Base-by-base conservation (phyloP, 768 basidiomycete genomes). In the Podaxis sp. region DNA sequence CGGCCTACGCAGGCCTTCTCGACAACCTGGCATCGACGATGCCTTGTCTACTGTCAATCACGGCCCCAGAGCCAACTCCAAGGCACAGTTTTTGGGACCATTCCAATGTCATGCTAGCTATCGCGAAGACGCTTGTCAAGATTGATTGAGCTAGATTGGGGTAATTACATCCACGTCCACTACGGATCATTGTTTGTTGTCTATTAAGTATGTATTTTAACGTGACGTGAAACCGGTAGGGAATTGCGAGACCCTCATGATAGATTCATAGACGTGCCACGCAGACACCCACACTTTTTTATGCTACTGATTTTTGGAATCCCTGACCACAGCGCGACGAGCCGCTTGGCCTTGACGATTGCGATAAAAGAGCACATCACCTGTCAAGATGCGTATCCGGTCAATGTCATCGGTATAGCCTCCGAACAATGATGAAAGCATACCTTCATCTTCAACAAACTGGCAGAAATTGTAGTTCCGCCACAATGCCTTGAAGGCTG, bases 361-460 rank as follows among this genome's bases (percentile, higher is more conserved):
- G 54, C 79, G 76, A 68, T 81, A 82, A 69, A 82, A 82, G 17
- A 82, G 63, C 8, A 82, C 71, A 52, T 79, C 75, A 56, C 80
- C 78, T 79, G 51, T 4, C 51, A 17, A 28, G 33, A 33, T 46
- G 26, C 42, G 52, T 12, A 58, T 52, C 28, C n/a, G 11, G 36
- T 57, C 17, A 26, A 52, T 46, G 40, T 24, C 6, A 51, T 28
- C 15, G 28, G 30, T 30, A 46, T 44, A 33, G 33, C 33, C 36
- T 42, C 30, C 22, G 17, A 17, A 26, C 13, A 59, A 13, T 26
- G 44, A 59, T 44, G 12, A 52, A 49, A 12, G 55, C 70, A 59
- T 48, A 76, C 83, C 85, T 40, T 84, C 75, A 56, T 87, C 80
- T 63, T 87, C 85, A 26, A 87, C 82, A 67, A 86, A 87, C 54